Conservation (phyloP, 2,329 filamentous ascomycete genomes). For the Cercospora nicotianae region DNA sequence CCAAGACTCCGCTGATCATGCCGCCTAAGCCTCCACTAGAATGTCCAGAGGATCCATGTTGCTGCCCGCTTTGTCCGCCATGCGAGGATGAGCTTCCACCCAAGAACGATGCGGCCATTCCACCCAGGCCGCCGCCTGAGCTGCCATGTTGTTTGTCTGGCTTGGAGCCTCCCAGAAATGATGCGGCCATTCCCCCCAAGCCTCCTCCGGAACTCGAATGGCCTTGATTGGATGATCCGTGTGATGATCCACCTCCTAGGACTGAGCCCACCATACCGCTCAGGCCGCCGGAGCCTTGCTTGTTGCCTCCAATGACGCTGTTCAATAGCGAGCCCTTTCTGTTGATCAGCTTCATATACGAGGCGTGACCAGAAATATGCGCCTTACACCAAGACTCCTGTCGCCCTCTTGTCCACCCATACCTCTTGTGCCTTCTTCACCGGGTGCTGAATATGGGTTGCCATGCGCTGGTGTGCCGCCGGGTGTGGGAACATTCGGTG, state of each 20-base stretch:
- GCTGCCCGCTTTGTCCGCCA: conserved; percentile 26
- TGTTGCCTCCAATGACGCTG: conserved; percentile 35
- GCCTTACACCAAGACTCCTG: conserved; percentile 35
- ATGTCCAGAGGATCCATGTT: conserved; percentile 24
- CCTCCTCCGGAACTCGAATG: conserved; percentile 25
- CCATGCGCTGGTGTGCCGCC: conserved; percentile 40
- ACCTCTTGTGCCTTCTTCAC: conserved; percentile 29
- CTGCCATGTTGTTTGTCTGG: conserved; percentile 20
- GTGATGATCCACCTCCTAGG: conserved; percentile 25
- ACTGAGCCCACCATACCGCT: conserved; percentile 28
- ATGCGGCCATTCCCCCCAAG: conserved; percentile 35
- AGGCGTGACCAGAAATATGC: neutral
- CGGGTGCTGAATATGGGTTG: conserved; percentile 39
- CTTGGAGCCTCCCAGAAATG: conserved; percentile 36
- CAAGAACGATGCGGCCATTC: conserved; percentile 31
- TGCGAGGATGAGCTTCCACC: conserved; percentile 29
- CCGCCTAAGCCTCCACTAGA: conserved; percentile 31
- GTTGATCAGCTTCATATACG: conserved; percentile 19
- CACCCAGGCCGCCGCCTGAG: conserved; percentile 29
- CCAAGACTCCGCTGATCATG: conserved; percentile 35
- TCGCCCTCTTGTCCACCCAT: conserved; percentile 35
- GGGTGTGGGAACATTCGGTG: conserved; percentile 42
- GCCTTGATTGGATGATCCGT: conserved; percentile 19
- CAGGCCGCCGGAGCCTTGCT: conserved; percentile 30
- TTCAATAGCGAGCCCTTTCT: conserved; percentile 32